Evolutionary conservation across 768 basidiomycete genomes (phyloP).

Genomic region (Leccinellum albellum): DNA sequence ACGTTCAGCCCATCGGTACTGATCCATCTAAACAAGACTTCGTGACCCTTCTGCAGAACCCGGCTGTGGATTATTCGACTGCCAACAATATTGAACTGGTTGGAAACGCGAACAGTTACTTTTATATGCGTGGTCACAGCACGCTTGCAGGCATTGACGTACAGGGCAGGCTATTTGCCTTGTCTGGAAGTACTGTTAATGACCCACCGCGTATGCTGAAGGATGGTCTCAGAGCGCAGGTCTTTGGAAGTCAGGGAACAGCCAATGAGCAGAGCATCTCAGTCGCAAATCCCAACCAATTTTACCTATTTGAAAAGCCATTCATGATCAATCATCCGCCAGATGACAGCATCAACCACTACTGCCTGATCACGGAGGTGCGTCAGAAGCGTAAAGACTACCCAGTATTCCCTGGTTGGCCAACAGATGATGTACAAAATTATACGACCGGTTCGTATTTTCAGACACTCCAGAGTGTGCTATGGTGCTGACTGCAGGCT

Average conservation of each 20-base stretch:
- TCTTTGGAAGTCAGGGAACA: background rate
- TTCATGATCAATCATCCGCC: background rate
- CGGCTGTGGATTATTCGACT: background rate
- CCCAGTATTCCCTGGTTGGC: conserved; percentile 1
- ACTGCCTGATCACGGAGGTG: conserved; percentile 4
- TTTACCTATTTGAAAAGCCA: conserved; percentile 7
- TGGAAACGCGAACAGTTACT: conserved; percentile 1
- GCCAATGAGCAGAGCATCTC: conserved; percentile 5
- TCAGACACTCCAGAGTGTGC: background rate
- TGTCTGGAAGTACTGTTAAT: background rate
- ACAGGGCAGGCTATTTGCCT: background rate
- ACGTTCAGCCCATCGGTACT: conserved; percentile 8
- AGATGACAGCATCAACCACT: too few species aligned
- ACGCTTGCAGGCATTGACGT: conserved; percentile 7
- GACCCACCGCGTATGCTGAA: background rate
- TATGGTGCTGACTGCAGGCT: background rate
- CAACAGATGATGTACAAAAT: background rate
- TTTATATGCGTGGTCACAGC: conserved; percentile 12
- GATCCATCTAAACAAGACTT: background rate
- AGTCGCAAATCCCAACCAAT: background rate
- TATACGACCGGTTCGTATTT: conserved; percentile 2
- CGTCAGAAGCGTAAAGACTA: too few species aligned
- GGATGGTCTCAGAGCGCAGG: background rate
- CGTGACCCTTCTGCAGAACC: background rate
- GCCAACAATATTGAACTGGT: background rate